Evolutionary conservation across 2,329 filamentous ascomycete genomes (phyloP).

Genomic region (Byssoonygena ceratinophila): DNA sequence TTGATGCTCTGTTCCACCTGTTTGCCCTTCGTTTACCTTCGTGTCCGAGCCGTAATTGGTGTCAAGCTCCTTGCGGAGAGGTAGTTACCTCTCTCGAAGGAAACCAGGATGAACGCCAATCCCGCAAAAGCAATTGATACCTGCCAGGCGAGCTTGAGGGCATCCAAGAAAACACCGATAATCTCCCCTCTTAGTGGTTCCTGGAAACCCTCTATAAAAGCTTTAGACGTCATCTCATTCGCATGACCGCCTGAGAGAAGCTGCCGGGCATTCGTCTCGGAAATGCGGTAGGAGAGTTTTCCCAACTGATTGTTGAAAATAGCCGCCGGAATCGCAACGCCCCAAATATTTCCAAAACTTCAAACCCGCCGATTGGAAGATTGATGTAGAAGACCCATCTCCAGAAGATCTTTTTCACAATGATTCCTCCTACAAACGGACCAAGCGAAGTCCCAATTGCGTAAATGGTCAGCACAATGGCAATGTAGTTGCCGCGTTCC

Average conservation of each 20-base stretch:
- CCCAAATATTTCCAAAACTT: slow-evolving; percentile 26
- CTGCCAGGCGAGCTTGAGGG: slow-evolving; percentile 3
- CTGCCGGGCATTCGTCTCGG: neutral
- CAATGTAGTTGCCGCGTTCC: slow-evolving; percentile 37
- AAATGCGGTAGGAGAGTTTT: slow-evolving; percentile 10
- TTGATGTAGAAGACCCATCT: slow-evolving; percentile 50
- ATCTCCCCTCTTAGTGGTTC: neutral
- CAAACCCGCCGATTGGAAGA: slow-evolving; percentile 39
- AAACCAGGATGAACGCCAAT: neutral
- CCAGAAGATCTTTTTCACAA: slow-evolving; percentile 37
- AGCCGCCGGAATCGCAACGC: slow-evolving; percentile 22
- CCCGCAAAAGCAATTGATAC: slow-evolving; percentile 6
- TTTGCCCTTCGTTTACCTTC: neutral
- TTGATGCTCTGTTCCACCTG: too few species aligned
- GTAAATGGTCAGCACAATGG: slow-evolving; percentile 37
- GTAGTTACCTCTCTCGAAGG: slow-evolving; percentile 6
- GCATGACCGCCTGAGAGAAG: slow-evolving; percentile 1
- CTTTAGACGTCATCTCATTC: neutral
- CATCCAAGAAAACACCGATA: neutral
- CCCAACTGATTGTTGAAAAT: slow-evolving; percentile 26
- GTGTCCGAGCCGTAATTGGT: slow-evolving; percentile 3
- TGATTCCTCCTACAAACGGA: slow-evolving; percentile 21
- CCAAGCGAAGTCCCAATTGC: slow-evolving; percentile 29
- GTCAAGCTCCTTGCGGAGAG: slow-evolving; percentile 7
- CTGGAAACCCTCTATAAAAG: slow-evolving; percentile 5